These are phyloP conservation scores for Phytophthora idaei DNA, from an alignment of 352 stramenopile species.

Conservation along the genomic window DNA sequence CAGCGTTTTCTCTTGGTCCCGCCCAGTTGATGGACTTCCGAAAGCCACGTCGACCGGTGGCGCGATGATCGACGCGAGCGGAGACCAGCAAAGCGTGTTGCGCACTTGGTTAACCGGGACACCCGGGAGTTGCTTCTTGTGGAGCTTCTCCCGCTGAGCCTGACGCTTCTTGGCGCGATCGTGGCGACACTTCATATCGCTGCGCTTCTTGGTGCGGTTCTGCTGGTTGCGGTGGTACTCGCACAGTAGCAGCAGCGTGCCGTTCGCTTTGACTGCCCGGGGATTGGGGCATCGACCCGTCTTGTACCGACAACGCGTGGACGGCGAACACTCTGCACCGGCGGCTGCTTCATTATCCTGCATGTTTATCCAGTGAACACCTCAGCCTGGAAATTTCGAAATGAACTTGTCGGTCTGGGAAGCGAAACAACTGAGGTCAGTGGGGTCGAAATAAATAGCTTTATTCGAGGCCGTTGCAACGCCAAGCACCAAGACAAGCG, in stretches of 20 bases:
- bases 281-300: conserved; percentile 75
- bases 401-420: conserved; percentile 9
- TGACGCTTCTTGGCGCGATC: conserved; percentile 67
- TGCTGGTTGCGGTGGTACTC: conserved; percentile 84
- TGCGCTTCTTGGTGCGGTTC: conserved; percentile 89
- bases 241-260: conserved; percentile 74
- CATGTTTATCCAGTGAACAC: conserved; percentile 17
- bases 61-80: conserved; percentile 23
- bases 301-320: conserved; percentile 77
- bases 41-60: conserved; percentile 6
- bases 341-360: conserved; percentile 8
- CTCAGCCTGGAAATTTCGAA: conserved; percentile 27
- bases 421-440: too few species aligned
- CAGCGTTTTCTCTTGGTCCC: conserved; percentile 9
- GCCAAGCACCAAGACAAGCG: conserved; percentile 12
- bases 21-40: neutral
- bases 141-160: conserved; percentile 33
- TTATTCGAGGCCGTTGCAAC: conserved; percentile 23
- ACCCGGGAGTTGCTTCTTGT: conserved; percentile 16
- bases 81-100: conserved; percentile 8
- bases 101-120: neutral
- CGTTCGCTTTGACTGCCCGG: conserved; percentile 78
- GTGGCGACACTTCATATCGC: conserved; percentile 81
- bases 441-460: conserved; percentile 35
- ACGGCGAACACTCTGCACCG: neutral